Percentiles rank a stretch among this genome's conserved stretches.
phyloP scores from a whole-genome alignment of 2,329 filamentous ascomycete genomes.

The Aspergillus novofumigatus region DNA sequence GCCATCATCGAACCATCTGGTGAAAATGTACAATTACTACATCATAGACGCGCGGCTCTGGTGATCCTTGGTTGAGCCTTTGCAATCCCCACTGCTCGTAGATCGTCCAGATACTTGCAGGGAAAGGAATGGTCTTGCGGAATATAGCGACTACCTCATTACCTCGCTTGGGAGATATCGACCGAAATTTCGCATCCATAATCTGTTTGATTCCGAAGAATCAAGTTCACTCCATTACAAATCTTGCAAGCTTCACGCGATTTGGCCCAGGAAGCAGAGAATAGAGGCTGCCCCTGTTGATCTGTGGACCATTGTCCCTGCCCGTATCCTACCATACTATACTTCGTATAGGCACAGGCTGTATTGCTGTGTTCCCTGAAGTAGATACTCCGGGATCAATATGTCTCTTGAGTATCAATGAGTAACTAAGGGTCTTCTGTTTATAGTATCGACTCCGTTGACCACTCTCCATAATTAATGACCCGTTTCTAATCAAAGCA shows the following conservation, averaged over 20 bases:
- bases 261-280: not conserved
- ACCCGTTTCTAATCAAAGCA: not conserved
- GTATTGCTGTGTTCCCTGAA: not conserved
- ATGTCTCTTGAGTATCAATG: not conserved
- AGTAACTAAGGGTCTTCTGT: not conserved
- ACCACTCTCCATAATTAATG: not conserved
- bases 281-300: no score
- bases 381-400: not conserved
- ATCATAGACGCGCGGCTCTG: conserved; percentile 16
- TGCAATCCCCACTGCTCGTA: conserved; percentile 3
- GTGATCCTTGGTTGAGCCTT: conserved; percentile 11
- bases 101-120: conserved; percentile 9
- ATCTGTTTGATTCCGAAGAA: no score
- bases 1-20: no score
- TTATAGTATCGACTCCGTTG: not conserved
- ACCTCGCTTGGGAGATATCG: not conserved
- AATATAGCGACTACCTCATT: not conserved
- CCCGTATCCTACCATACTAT: not conserved
- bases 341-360: not conserved
- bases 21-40: not conserved
- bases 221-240: no score
- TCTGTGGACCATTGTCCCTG: not conserved
- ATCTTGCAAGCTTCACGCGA: no score
- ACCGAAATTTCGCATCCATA: no score
- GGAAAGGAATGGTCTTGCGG: not conserved